Conservation (phyloP, 2,329 filamentous ascomycete genomes). For the Bretziella fagacearum region DNA sequence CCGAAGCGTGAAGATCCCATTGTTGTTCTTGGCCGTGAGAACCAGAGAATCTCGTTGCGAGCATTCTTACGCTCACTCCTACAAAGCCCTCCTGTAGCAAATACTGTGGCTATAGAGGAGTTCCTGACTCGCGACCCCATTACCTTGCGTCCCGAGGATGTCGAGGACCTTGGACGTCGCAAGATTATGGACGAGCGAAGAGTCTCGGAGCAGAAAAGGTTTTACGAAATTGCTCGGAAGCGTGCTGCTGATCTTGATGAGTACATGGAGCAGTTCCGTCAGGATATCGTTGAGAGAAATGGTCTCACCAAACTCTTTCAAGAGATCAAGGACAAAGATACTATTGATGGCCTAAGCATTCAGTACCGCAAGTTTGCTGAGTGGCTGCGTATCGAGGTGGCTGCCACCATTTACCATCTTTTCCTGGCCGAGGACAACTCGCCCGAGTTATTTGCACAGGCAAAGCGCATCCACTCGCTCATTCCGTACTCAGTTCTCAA, state of each 20-base stretch:
- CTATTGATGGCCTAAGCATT: slow-evolving; percentile 71
- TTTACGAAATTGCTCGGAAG: slow-evolving; percentile 87
- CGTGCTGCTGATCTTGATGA: slow-evolving; percentile 85
- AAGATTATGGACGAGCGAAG: slow-evolving; percentile 75
- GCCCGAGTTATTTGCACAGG: slow-evolving; percentile 85
- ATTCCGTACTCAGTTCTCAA: slow-evolving; percentile 88
- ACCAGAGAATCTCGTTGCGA: slow-evolving; percentile 75
- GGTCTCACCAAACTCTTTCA: slow-evolving; percentile 83
- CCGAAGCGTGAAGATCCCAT: slow-evolving; percentile 13
- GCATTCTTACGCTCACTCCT: slow-evolving; percentile 79
- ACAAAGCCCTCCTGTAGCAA: slow-evolving; percentile 67
- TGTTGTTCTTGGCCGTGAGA: slow-evolving; percentile 55
- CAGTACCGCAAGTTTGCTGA: slow-evolving; percentile 98
- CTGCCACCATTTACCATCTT: slow-evolving; percentile 88
- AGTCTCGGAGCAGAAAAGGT: slow-evolving; percentile 79
- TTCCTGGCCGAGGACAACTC: slow-evolving; percentile 98
- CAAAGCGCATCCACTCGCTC: slow-evolving; percentile 83
- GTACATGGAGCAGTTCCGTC: slow-evolving; percentile 85
- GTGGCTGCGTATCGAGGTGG: slow-evolving; percentile 93
- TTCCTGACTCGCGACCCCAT: slow-evolving; percentile 65
- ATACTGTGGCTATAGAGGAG: slow-evolving; percentile 66
- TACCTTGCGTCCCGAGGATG: slow-evolving; percentile 62
- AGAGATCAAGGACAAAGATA: slow-evolving; percentile 81
- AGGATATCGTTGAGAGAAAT: slow-evolving; percentile 52
- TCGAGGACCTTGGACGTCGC: slow-evolving; percentile 60